phyloP scores from a whole-genome alignment of 163 green algal species.

The Prototheca stagnorum region DNA sequence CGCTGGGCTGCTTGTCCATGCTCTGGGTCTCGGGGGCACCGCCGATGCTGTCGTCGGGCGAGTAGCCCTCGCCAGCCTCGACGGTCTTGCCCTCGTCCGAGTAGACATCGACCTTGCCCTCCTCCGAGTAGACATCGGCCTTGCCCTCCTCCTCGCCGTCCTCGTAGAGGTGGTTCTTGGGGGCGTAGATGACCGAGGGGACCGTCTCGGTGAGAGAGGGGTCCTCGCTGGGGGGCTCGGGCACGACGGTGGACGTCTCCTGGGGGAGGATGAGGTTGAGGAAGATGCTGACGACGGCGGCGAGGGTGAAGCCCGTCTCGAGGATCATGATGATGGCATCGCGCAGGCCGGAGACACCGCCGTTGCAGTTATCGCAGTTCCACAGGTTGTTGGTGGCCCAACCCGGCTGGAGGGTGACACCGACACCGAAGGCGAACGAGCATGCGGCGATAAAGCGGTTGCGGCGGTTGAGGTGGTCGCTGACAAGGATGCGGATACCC shows the following conservation, averaged over 20 bases:
- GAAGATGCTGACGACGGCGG: slow-evolving; percentile 4
- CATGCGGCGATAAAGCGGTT: slow-evolving; percentile 65
- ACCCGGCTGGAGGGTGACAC: slow-evolving; percentile 41
- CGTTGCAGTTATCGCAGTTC: slow-evolving; percentile 7
- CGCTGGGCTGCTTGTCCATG: too few relatives aligned
- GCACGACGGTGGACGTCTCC: slow-evolving; percentile 7
- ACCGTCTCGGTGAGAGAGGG: background rate
- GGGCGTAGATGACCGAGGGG: background rate
- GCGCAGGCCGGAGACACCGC: slow-evolving; percentile 2
- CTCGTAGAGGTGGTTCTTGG: background rate
- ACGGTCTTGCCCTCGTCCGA: too few relatives aligned
- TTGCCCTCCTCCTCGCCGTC: background rate
- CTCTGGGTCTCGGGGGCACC: too few relatives aligned
- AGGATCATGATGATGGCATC: slow-evolving; percentile 12
- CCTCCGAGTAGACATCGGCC: background rate
- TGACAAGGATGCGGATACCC: slow-evolving; percentile 35
- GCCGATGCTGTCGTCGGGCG: too few relatives aligned
- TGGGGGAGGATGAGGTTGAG: slow-evolving; percentile 11
- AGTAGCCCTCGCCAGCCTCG: too few relatives aligned
- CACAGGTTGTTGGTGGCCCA: slow-evolving; percentile 37
- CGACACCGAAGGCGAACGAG: slow-evolving; percentile 46
- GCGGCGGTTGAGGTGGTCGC: slow-evolving; percentile 38
- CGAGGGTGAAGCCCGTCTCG: slow-evolving; percentile 1
- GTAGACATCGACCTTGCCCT: background rate
- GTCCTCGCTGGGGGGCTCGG: background rate